Evolutionary conservation across 1,139 yeast species (phyloP).

Genomic region (Saccharomycopsis phalli): DNA sequence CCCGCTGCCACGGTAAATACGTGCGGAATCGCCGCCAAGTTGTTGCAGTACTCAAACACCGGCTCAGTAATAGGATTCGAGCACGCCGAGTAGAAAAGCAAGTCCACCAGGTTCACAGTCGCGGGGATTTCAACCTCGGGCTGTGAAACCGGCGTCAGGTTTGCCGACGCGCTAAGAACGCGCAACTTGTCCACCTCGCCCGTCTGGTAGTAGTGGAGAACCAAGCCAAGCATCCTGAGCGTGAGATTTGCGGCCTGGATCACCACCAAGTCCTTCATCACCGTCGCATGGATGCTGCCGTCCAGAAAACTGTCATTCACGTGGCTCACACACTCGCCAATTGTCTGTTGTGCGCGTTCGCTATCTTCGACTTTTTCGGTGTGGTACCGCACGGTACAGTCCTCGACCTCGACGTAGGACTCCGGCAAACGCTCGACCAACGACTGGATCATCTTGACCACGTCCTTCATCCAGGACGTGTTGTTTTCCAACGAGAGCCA

Average conservation of each 20-base stretch:
- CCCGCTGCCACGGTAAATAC: constrained; percentile 63
- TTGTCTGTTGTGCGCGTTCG: constrained; percentile 54
- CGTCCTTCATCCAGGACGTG: constrained; percentile 55
- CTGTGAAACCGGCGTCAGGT: constrained; percentile 21
- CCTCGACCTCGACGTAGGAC: constrained; percentile 61
- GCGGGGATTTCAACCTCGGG: constrained; percentile 14
- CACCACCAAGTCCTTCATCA: constrained; percentile 60
- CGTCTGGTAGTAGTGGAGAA: constrained; percentile 27
- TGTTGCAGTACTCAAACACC: constrained; percentile 52
- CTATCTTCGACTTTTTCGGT: constrained; percentile 64
- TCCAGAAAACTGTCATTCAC: constrained; percentile 65
- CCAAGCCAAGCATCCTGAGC: constrained; percentile 39
- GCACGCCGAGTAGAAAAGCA: constrained; percentile 26
- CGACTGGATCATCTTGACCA: constrained; percentile 50
- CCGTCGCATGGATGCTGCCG: constrained; percentile 69
- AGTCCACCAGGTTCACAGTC: constrained; percentile 25
- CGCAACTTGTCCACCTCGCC: constrained; percentile 21
- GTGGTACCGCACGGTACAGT: constrained; percentile 66
- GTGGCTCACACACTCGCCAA: constrained; percentile 83
- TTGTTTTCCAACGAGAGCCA: constrained; percentile 65
- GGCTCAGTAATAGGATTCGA: constrained; percentile 53
- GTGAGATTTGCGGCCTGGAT: constrained; percentile 51
- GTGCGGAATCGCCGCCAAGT: constrained; percentile 31
- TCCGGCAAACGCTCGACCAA: constrained; percentile 78
- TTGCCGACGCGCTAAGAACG: constrained; percentile 22